Evolutionary conservation across 257 asterid species (phyloP).

Genomic region (Catharanthus roseus): DNA sequence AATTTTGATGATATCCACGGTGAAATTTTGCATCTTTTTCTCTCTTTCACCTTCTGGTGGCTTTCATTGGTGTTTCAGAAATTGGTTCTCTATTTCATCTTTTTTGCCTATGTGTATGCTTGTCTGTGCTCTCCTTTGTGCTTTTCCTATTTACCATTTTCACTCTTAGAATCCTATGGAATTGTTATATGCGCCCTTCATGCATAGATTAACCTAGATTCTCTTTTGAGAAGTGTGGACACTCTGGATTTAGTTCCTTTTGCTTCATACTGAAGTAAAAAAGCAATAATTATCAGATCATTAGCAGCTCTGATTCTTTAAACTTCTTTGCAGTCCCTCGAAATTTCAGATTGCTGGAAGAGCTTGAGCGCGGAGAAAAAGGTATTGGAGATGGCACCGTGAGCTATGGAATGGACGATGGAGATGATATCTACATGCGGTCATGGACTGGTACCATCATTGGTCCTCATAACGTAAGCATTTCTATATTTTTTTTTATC

Average conservation of each 20-base stretch:
- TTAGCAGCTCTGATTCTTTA: constrained; percentile 14
- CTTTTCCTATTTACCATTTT: neutral
- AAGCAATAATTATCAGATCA: neutral
- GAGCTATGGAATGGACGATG: constrained; percentile 94
- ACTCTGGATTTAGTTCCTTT: neutral
- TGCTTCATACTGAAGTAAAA: neutral
- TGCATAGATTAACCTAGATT: neutral
- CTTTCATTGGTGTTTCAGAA: neutral
- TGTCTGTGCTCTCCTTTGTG: neutral
- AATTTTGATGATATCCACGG: neutral
- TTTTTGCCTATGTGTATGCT: neutral
- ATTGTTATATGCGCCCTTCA: neutral
- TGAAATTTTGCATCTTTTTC: neutral
- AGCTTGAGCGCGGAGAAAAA: constrained; percentile 90
- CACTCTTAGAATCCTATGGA: neutral
- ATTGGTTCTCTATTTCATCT: neutral
- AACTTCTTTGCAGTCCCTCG: constrained; percentile 58
- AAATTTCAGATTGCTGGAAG: constrained; percentile 82
- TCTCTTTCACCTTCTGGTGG: neutral
- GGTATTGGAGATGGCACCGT: constrained; percentile 92
- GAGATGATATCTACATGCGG: constrained; percentile 78
- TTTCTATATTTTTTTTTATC: neutral
- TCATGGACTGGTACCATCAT: constrained; percentile 86
- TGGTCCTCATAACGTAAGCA: constrained; percentile 73
- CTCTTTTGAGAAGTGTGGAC: neutral